A percentile compares a stretch with the other conserved stretches of the same genome.
These are phyloP conservation scores for Daldinia sp. DNA, from an alignment of 2,329 filamentous ascomycete species.

Conservation along the genomic window DNA sequence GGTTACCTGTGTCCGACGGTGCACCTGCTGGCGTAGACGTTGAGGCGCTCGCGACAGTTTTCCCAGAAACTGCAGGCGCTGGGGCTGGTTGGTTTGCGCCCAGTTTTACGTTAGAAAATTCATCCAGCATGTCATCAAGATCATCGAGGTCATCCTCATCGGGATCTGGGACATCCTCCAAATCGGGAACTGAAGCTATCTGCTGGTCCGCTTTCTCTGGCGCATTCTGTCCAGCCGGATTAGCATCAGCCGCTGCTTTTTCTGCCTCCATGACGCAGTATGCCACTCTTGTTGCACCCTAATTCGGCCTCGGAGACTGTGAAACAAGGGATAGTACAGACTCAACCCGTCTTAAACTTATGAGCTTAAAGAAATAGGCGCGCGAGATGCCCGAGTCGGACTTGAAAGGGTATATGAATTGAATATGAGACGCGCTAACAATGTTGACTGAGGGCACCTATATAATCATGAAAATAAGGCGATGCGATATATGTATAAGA, in stretches of 20 bases:
- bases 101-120: slow-evolving; percentile 79
- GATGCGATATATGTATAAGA: neutral
- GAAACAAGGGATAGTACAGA: neutral
- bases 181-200: slow-evolving; percentile 46
- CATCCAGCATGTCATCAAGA: slow-evolving; percentile 93
- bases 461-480: neutral
- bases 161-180: slow-evolving; percentile 80
- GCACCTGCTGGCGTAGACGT: slow-evolving; percentile 27
- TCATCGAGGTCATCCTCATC: slow-evolving; percentile 95
- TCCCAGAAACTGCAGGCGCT: slow-evolving; percentile 45
- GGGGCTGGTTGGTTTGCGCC: slow-evolving; percentile 58
- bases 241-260: slow-evolving; percentile 35
- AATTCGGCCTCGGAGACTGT: neutral
- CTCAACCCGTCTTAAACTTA: slow-evolving; percentile 5
- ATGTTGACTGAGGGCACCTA: neutral
- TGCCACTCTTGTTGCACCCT: neutral
- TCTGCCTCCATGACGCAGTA: slow-evolving; percentile 41
- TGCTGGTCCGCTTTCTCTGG: slow-evolving; percentile 45
- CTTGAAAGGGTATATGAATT: neutral
- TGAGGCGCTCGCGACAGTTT: slow-evolving; percentile 43
- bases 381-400: slow-evolving; percentile 13
- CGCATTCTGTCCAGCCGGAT: slow-evolving; percentile 32
- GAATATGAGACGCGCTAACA: neutral
- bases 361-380: slow-evolving; percentile 13
- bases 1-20: slow-evolving; percentile 45